Evolutionary conservation across 1,284 basidiomycete genomes (phyloP).

Genomic region (Phylloboletellus chloephorus): DNA sequence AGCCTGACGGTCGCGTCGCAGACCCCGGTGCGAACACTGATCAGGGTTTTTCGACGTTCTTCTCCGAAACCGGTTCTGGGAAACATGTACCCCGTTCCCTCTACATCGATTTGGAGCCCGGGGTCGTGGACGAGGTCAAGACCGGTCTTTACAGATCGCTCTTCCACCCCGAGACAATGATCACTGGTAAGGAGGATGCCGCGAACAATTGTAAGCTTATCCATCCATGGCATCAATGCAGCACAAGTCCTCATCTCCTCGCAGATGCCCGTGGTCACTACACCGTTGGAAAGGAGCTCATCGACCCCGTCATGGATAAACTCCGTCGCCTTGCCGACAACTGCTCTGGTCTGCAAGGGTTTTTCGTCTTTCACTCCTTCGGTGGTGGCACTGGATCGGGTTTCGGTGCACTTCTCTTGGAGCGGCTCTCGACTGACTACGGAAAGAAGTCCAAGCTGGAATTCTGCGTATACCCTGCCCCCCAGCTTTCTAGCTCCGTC

Average conservation of each 20-base stretch:
- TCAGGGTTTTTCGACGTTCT: conserved; percentile 95
- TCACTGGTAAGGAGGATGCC: conserved; percentile 98
- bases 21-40: conserved; percentile 73
- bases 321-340: conserved; percentile 95
- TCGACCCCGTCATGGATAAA: conserved; percentile 92
- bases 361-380: conserved; percentile 99
- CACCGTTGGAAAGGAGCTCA: conserved; percentile 95
- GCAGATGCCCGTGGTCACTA: conserved; percentile 97
- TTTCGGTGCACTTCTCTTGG: conserved; percentile 95
- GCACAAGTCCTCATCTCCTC: conserved; percentile 12
- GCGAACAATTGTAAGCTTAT: conserved; percentile 89
- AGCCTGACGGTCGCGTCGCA: conserved; percentile 89
- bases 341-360: conserved; percentile 97
- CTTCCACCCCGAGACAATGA: conserved; percentile 99
- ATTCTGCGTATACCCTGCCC: conserved; percentile 97
- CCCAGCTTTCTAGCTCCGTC: conserved; percentile 91
- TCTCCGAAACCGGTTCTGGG: conserved; percentile 86
- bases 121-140: conserved; percentile 95
- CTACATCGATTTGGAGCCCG: conserved; percentile 95
- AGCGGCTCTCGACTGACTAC: conserved; percentile 95
- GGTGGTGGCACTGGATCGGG: conserved; percentile 99
- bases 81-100: conserved; percentile 98
- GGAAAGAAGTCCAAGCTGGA: conserved; percentile 99
- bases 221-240: conserved; percentile 11
- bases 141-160: conserved; percentile 90